These are phyloP conservation scores for Calocybe indica DNA, from an alignment of 768 basidiomycete species.

Conservation along the genomic window DNA sequence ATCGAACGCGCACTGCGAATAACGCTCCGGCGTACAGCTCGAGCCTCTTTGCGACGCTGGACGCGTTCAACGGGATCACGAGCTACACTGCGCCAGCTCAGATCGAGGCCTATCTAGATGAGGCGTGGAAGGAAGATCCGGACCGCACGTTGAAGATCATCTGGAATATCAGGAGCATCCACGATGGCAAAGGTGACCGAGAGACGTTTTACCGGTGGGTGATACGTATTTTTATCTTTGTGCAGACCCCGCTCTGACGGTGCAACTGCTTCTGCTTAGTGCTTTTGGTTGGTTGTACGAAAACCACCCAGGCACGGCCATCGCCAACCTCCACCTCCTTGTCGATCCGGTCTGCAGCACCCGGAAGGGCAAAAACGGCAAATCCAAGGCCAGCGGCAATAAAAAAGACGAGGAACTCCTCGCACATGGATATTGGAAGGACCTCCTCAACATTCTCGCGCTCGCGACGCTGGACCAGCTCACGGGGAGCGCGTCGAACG, in stretches of 20 bases:
- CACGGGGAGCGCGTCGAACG: conserved; percentile 7
- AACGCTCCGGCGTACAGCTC: conserved; percentile 43
- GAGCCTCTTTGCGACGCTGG: conserved; percentile 45
- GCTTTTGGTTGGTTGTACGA: conserved; percentile 66
- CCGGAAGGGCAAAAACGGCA: background rate
- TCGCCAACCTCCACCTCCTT: conserved; percentile 50
- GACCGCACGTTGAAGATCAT: conserved; percentile 56
- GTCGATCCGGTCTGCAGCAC: conserved; percentile 44
- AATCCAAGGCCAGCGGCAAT: conserved; percentile 13
- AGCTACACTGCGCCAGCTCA: conserved; percentile 10
- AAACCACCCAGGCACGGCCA: conserved; percentile 64
- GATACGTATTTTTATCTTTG: background rate
- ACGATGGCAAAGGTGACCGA: conserved; percentile 60
- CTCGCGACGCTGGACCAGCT: conserved; percentile 54
- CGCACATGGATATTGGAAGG: conserved; percentile 71
- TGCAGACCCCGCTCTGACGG: background rate
- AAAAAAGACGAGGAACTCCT: conserved; percentile 18
- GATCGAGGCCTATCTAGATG: conserved; percentile 31
- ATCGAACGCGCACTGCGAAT: conserved; percentile 47
- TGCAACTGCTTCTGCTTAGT: conserved; percentile 16
- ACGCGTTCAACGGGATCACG: conserved; percentile 48
- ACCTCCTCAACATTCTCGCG: conserved; percentile 62
- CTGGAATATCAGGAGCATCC: conserved; percentile 65
- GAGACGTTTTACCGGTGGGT: conserved; percentile 53
- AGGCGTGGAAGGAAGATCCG: conserved; percentile 56